These are phyloP conservation scores for Wickerhamiella cacticola DNA, from an alignment of 805 yeast species.

Conservation along the genomic window DNA sequence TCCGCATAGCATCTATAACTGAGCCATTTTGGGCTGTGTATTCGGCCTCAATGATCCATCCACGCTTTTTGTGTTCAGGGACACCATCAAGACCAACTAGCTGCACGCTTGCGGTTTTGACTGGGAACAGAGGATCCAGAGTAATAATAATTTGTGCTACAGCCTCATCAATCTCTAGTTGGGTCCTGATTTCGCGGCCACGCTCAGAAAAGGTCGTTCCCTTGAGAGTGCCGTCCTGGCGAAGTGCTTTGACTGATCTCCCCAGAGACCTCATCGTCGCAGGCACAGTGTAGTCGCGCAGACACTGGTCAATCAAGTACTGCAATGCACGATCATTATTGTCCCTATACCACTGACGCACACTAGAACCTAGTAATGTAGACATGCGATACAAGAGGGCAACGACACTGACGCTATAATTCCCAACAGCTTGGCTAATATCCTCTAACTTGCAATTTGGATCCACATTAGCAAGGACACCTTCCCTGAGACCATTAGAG, in stretches of 20 bases:
- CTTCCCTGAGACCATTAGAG: not conserved
- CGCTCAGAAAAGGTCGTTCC: slow-evolving; percentile 16
- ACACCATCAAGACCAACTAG: slow-evolving; percentile 83
- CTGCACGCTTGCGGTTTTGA: slow-evolving; percentile 45
- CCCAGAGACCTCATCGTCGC: slow-evolving; percentile 16
- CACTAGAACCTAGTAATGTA: slow-evolving; percentile 11
- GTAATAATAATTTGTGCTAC: slow-evolving; percentile 40
- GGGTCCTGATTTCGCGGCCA: slow-evolving; percentile 20
- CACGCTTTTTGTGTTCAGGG: slow-evolving; percentile 83
- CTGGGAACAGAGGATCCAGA: slow-evolving; percentile 66
- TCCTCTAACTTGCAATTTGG: not conserved
- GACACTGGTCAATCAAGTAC: slow-evolving; percentile 14
- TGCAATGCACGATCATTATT: slow-evolving; percentile 17
- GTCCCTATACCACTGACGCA: slow-evolving; percentile 22
- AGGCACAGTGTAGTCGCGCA: slow-evolving; percentile 15
- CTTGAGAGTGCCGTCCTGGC: slow-evolving; percentile 1
- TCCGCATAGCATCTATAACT: slow-evolving; percentile 47
- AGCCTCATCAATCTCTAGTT: slow-evolving; percentile 21
- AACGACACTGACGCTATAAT: slow-evolving; percentile 6
- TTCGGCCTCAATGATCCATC: slow-evolving; percentile 89
- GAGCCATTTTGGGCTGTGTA: slow-evolving; percentile 45
- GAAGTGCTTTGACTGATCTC: slow-evolving; percentile 2
- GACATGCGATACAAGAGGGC: slow-evolving; percentile 15
- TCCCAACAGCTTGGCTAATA: not conserved
- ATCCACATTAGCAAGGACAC: not conserved